Evolutionary conservation across 164 flowering plant species (phyloP), one percentile per base, ranked within the genome.

Genomic region (Protea cynaroides): DNA sequence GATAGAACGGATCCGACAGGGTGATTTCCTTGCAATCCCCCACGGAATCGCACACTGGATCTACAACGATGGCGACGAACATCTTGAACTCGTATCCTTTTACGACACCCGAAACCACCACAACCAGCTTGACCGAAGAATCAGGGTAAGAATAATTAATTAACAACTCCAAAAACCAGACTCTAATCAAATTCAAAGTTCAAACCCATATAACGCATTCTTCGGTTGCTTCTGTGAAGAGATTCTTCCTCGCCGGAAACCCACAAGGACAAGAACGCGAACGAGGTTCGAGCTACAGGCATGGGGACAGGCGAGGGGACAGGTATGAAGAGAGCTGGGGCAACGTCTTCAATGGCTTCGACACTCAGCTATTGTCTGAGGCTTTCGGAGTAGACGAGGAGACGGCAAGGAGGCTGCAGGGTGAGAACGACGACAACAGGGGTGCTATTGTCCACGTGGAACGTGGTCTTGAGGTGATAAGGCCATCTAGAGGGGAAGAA

Each of bases 341-440:
- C 71, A 80, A 75, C 71, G 24, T 82, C 15, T 71, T 80, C 57
- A 56, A 59, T 9, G 82, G 78, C 25, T 71, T 78, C 22, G 76
- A 63, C 14, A 47, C 54, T 11, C n/a, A 63, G 55, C 1, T 70
- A 1, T 37, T 82, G 34, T 72, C 76, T 0, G 67, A 76, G 24
- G 69, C 76, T 0, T 66, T 74, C 60, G 69, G 76, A 22, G 62
- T 78, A 0, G 56, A 71, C 29, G 11, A 22, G 1, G 62, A 74
- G 52, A 29, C 71, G 13, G 74, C 64, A 10, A 68, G 71, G 59
- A 68, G 57, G 50, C 43, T 82, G 1, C 75, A 69, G 68, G 37
- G 61, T n/a, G 29, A 56, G 46, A 37, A 75, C n/a, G 76, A 75
- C n/a, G 76, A 72, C 19, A 46, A 53, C n/a, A 65, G 79, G 47